phyloP scores from a whole-genome alignment of 208 protist species.

The Crithidia mellificae region DNA sequence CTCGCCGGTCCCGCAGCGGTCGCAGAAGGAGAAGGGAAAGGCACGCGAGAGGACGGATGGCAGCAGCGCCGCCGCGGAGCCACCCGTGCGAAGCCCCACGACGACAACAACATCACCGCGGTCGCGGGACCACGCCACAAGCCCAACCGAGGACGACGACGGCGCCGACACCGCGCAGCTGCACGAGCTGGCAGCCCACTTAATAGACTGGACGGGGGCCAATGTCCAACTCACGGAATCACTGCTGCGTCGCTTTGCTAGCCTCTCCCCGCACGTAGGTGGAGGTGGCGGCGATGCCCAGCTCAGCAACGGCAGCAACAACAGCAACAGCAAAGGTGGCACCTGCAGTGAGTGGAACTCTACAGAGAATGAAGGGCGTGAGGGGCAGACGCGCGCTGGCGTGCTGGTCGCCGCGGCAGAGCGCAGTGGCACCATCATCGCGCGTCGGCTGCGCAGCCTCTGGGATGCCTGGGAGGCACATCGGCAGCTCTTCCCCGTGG shows the following conservation, averaged over 20 bases:
- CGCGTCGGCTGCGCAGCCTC: slow-evolving; percentile 22
- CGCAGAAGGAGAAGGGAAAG: background rate
- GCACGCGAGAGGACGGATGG: background rate
- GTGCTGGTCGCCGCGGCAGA: background rate
- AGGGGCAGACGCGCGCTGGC: background rate
- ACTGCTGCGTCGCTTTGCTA: slow-evolving; percentile 26
- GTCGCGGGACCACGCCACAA: background rate
- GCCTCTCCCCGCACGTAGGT: background rate
- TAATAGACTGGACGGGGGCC: slow-evolving; percentile 24
- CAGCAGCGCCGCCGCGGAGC: background rate
- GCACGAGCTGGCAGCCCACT: slow-evolving; percentile 12
- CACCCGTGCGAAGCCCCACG: background rate
- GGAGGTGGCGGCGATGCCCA: background rate
- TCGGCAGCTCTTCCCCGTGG: slow-evolving; percentile 9
- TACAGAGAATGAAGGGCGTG: background rate
- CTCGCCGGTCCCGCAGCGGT: background rate
- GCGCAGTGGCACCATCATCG: slow-evolving; percentile 9
- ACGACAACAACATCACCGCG: background rate
- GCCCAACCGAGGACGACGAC: background rate
- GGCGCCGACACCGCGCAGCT: background rate
- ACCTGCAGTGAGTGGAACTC: too few relatives aligned
- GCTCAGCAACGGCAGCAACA: too few relatives aligned
- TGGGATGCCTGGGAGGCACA: slow-evolving; percentile 26
- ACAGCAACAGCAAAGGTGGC: too few relatives aligned
- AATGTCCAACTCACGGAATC: slow-evolving; percentile 23